Evolutionary conservation across 2,329 filamentous ascomycete species (phyloP).

Genomic region (Neurospora sp.): DNA sequence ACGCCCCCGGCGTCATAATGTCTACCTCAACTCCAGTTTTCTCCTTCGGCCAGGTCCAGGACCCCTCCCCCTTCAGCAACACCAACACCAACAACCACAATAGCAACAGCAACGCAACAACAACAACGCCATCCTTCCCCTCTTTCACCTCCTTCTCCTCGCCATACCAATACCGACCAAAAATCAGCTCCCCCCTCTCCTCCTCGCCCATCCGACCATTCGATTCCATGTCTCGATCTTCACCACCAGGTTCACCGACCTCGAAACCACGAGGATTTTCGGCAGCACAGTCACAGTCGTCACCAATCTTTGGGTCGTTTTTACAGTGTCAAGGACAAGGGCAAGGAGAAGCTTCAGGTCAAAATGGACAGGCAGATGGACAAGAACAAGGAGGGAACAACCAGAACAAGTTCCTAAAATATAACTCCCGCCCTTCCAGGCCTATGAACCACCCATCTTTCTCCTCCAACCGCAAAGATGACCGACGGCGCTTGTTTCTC

Average conservation of each 20-base stretch:
- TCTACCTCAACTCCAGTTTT: constrained; percentile 28
- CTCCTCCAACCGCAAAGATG: constrained; percentile 32
- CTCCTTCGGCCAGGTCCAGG: constrained; percentile 20
- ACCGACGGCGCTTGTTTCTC: constrained; percentile 58
- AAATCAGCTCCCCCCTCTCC: constrained; percentile 45
- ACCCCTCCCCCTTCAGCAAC: not conserved
- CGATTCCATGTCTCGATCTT: not conserved
- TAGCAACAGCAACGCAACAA: not conserved
- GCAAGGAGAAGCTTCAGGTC: not conserved
- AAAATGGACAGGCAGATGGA: not conserved
- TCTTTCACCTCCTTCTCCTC: constrained; percentile 19
- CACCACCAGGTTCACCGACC: not conserved
- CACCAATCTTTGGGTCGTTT: constrained; percentile 18
- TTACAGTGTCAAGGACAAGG: not conserved
- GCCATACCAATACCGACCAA: constrained; percentile 28
- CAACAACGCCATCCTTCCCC: constrained; percentile 17
- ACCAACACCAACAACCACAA: not conserved
- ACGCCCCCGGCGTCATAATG: constrained; percentile 22
- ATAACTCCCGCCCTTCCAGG: not conserved
- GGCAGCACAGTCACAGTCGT: constrained; percentile 23
- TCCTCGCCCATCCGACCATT: constrained; percentile 49
- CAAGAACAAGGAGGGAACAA: not conserved
- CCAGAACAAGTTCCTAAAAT: not conserved
- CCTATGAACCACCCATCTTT: not conserved
- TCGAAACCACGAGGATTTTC: not conserved